Evolutionary conservation across 2,329 filamentous ascomycete species (phyloP).

Genomic region (Fusarium metavorans): DNA sequence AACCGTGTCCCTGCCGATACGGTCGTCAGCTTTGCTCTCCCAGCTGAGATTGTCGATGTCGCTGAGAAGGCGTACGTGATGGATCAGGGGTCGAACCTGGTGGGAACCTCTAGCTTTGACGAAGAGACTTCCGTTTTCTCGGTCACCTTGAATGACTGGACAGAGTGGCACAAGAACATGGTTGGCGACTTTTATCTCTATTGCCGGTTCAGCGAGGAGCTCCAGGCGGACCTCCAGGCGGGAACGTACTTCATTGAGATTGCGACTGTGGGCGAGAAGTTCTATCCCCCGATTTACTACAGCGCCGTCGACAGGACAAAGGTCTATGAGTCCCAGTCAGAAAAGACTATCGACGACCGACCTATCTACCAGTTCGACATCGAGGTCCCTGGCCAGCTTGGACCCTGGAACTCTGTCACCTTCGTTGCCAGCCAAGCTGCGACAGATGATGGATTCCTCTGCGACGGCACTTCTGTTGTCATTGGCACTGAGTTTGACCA

Average conservation of each 20-base stretch:
- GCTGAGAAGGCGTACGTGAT: slow-evolving; percentile 8
- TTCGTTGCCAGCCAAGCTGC: slow-evolving; percentile 1
- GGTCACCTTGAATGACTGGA: slow-evolving; percentile 7
- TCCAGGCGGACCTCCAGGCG: neutral
- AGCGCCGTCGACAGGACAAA: neutral
- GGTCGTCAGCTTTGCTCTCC: slow-evolving; percentile 13
- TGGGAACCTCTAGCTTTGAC: neutral
- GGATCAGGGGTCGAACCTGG: neutral
- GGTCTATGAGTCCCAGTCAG: neutral
- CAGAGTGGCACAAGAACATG: slow-evolving; percentile 13
- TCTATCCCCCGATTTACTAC: neutral
- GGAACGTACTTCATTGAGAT: neutral
- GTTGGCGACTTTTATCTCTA: slow-evolving; percentile 20
- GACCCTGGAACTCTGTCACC: slow-evolving; percentile 19
- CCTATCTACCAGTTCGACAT: slow-evolving; percentile 8
- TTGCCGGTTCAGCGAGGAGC: neutral
- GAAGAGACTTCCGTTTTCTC: neutral
- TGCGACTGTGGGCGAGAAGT: neutral
- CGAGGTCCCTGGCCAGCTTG: slow-evolving; percentile 13
- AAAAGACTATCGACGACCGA: neutral
- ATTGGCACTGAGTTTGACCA: neutral
- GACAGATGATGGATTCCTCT: slow-evolving; percentile 3
- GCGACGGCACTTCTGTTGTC: neutral
- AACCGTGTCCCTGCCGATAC: neutral
- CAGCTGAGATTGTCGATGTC: slow-evolving; percentile 13